These are phyloP conservation scores for Cucurbitaria berberidis DNA, from an alignment of 2,329 filamentous ascomycete genomes.

Conservation along the genomic window DNA sequence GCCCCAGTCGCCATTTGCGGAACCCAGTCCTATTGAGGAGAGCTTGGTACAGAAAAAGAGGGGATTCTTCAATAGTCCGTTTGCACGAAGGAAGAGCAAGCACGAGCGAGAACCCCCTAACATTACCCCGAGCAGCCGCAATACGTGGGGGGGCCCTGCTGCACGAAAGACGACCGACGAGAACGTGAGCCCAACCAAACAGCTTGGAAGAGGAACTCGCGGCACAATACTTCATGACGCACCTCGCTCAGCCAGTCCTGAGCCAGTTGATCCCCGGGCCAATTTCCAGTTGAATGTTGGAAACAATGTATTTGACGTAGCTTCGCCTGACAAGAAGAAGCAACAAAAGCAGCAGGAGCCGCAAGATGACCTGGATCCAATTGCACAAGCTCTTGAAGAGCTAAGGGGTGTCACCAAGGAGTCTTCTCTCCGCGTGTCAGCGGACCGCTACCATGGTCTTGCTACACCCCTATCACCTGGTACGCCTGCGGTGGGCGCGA, in stretches of 20 bases:
- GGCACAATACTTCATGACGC: conserved; percentile 38
- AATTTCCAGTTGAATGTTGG: conserved; percentile 93
- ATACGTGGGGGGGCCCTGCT: conserved; percentile 62
- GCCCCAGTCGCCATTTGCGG: conserved; percentile 26
- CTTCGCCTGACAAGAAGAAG: conserved; percentile 71
- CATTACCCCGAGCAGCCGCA: conserved; percentile 52
- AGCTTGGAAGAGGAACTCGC: conserved; percentile 37
- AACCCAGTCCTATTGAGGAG: conserved; percentile 36
- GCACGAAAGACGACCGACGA: conserved; percentile 48
- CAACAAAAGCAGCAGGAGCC: conserved; percentile 48
- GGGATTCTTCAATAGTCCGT: conserved; percentile 92
- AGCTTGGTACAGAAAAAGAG: conserved; percentile 71
- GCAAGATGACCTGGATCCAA: conserved; percentile 78
- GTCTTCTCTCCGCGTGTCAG: conserved; percentile 82
- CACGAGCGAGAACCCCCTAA: conserved; percentile 70
- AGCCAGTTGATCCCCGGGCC: conserved; percentile 88
- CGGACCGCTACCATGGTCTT: conserved; percentile 93
- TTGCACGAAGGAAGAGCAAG: conserved; percentile 85
- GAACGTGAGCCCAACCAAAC: conserved; percentile 54
- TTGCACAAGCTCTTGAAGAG: conserved; percentile 89
- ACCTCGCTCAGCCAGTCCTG: conserved; percentile 58
- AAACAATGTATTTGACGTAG: conserved; percentile 94
- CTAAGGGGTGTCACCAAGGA: conserved; percentile 88
- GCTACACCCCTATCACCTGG: conserved; percentile 71
- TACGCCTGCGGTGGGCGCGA: conserved; percentile 47